Percentiles rank a stretch among this genome's conserved stretches.
Conservation (phyloP, 495 filamentous ascomycete species). For the Diplogelasinospora grovesii region DNA sequence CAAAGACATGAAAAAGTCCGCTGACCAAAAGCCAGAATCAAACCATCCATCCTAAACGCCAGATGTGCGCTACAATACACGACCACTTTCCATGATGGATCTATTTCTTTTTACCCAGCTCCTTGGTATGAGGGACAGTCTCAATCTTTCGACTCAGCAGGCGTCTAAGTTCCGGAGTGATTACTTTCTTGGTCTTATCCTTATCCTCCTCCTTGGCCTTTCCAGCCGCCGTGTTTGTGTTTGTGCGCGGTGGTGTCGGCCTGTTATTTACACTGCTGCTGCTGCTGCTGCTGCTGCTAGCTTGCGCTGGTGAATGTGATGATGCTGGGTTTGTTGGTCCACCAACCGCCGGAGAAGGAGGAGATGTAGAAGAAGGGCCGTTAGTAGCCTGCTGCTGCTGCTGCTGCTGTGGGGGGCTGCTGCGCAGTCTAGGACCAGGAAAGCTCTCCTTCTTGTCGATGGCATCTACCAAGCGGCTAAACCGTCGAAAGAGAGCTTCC, state of each 20-base stretch:
- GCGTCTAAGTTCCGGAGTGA: conserved; percentile 72
- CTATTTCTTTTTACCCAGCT: conserved; percentile 40
- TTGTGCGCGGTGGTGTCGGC: conserved; percentile 6
- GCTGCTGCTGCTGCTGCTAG: neutral
- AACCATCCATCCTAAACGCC: too few species aligned
- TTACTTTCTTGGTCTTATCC: conserved; percentile 50
- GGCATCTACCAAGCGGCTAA: conserved; percentile 78
- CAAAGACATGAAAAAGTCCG: too few species aligned
- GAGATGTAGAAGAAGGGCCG: conserved; percentile 14
- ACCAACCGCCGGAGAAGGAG: neutral
- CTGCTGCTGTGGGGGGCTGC: too few species aligned
- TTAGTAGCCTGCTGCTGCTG: conserved; percentile 4
- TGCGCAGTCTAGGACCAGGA: conserved; percentile 44
- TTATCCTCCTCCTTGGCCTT: conserved; percentile 26
- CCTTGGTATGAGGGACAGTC: conserved; percentile 50
- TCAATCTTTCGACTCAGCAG: conserved; percentile 69
- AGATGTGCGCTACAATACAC: too few species aligned
- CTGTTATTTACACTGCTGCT: conserved; percentile 3
- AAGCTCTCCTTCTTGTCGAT: conserved; percentile 87
- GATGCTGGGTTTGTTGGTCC: too few species aligned
- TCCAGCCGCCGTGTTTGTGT: conserved; percentile 12
- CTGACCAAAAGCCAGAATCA: too few species aligned
- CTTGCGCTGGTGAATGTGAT: too few species aligned
- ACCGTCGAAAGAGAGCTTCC: conserved; percentile 80
- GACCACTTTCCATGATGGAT: too few species aligned